A percentile compares a stretch with the other conserved stretches of the same genome.
These are phyloP conservation scores for Lactarius sanguifluus DNA, from an alignment of 768 basidiomycete species.

Conservation along the genomic window DNA sequence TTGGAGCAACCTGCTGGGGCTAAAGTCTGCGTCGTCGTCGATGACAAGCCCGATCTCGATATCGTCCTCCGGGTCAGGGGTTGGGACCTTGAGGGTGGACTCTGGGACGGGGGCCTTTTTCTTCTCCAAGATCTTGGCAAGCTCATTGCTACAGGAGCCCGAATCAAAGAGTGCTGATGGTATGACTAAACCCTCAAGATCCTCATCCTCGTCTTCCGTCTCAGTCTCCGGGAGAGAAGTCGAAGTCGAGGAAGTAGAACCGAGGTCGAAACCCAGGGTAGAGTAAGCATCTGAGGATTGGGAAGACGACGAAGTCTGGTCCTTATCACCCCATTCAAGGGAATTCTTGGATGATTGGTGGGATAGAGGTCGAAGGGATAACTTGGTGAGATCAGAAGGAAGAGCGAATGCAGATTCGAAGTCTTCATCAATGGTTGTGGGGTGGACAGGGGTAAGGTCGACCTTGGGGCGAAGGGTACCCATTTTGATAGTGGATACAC, in stretches of 20 bases:
- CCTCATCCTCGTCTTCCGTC: slow-evolving; percentile 58
- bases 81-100: slow-evolving; percentile 50
- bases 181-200: slow-evolving; percentile 77
- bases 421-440: slow-evolving; percentile 56
- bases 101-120: slow-evolving; percentile 57
- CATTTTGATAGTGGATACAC: slow-evolving; percentile 81
- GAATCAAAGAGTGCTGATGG: slow-evolving; percentile 76
- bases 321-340: slow-evolving; percentile 83
- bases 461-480: slow-evolving; percentile 43
- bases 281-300: slow-evolving; percentile 89
- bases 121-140: slow-evolving; percentile 52
- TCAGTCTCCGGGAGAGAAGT: slow-evolving; percentile 70
- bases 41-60: slow-evolving; percentile 85
- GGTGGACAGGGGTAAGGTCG: slow-evolving; percentile 34
- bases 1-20: slow-evolving; percentile 67
- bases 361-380: slow-evolving; percentile 78
- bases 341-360: slow-evolving; percentile 82
- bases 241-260: slow-evolving; percentile 70
- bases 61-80: slow-evolving; percentile 75
- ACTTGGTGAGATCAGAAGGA: slow-evolving; percentile 74
- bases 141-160: slow-evolving; percentile 53
- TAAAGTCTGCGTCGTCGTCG: slow-evolving; percentile 79
- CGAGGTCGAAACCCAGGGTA: slow-evolving; percentile 70
- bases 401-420: slow-evolving; percentile 82
- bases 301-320: slow-evolving; percentile 71